Evolutionary conservation across 495 filamentous ascomycete species (phyloP).

Genomic region (Hypoxylon trugodes): DNA sequence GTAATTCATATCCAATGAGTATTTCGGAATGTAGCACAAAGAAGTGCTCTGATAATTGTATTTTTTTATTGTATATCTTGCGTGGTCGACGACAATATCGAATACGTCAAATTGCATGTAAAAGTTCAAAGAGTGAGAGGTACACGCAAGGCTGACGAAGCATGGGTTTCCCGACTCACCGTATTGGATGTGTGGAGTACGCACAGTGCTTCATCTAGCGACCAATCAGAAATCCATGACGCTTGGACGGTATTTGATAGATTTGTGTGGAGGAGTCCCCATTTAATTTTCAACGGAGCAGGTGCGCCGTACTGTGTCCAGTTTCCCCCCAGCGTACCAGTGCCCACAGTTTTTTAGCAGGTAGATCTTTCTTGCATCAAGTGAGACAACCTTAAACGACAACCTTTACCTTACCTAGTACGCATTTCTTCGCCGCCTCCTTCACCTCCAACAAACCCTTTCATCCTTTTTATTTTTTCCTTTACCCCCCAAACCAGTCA

Average conservation of each 20-base stretch:
- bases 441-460: no score
- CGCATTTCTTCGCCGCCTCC: conserved; percentile 12
- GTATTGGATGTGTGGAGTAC: conserved; percentile 6
- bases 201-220: conserved; percentile 22
- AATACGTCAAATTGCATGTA: neutral
- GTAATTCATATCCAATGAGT: no score
- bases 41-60: neutral
- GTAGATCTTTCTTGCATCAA: conserved; percentile 38
- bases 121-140: neutral
- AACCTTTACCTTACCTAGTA: conserved; percentile 21
- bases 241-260: conserved; percentile 35
- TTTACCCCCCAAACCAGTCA: conserved; percentile 4
- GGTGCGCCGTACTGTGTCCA: conserved; percentile 3
- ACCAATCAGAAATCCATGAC: conserved; percentile 34
- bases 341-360: conserved; percentile 8
- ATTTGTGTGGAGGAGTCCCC: conserved; percentile 29
- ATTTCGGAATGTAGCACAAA: no score
- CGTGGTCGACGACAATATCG: neutral
- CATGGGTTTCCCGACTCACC: neutral
- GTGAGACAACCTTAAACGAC: conserved; percentile 21
- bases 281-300: neutral
- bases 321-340: no score
- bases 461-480: conserved; percentile 8
- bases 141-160: conserved; percentile 27
- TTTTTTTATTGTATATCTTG: neutral